Evolutionary conservation across 352 stramenopile species (phyloP), one percentile per base, ranked within the genome.

Genomic region (Pythium brachiatum): DNA sequence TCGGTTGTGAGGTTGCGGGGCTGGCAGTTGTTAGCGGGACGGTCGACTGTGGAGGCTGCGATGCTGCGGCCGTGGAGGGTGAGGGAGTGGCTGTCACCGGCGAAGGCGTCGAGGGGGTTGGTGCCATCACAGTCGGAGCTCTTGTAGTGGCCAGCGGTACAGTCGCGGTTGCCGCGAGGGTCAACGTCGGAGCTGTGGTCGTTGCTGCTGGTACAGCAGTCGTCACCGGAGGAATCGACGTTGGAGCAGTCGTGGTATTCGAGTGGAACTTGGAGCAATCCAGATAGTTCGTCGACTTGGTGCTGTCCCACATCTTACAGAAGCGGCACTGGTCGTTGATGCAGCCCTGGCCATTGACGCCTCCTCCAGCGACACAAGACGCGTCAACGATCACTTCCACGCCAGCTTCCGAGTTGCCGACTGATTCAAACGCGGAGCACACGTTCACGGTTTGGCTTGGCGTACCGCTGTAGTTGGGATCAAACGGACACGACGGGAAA

Each of bases 401-500:
- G 6, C 62, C 62, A 2, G 48, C 62, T 2, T 38, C 31, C 16
- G 38, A 43, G 41, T 69, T 57, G 0, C 54, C 62, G 0, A 60
- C 39, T 1, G 62, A 64, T 0, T 34, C 54, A 48, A 59, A 69
- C 25, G 7, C 38, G 1, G 44, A 8, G 16, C 62, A 69, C 6
- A 21, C 13, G 11, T 11, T 31, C 23, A 25, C 43, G 0, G 34
- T 18, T 27, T 29, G 8, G 12, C 9, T 46, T 3, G 43, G 12
- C 3, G 18, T 18, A 7, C 16, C 12, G 13, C 21, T 38, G 32
- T 60, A 59, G 47, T 61, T 67, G 21, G 47, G 60, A 48, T 78
- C 64, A 51, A 66, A 81, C 3, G 73, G 73, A 64, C 73, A 78
- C 2, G 53, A n/a, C 3, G 70, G 47, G 51, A 81, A 78, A 2